These are phyloP conservation scores for Fusarium sp. DNA, from an alignment of 2,329 filamentous ascomycete genomes.

Conservation along the genomic window DNA sequence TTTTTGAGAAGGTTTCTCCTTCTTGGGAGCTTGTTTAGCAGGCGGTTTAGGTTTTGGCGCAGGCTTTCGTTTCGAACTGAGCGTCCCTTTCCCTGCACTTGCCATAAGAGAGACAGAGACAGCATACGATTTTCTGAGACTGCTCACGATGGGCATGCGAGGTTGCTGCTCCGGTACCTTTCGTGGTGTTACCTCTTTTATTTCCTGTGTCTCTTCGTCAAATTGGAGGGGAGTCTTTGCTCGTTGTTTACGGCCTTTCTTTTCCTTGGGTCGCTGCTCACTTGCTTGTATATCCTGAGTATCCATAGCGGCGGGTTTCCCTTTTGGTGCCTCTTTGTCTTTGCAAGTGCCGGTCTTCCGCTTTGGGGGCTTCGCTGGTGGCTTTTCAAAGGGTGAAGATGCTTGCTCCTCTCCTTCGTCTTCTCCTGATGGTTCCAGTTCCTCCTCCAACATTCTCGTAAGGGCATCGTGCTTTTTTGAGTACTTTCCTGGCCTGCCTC, in stretches of 20 bases:
- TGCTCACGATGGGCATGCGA: slow-evolving; percentile 23
- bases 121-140: slow-evolving; percentile 21
- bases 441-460: neutral
- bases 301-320: neutral
- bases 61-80: slow-evolving; percentile 1
- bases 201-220: slow-evolving; percentile 43
- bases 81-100: slow-evolving; percentile 14
- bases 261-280: slow-evolving; percentile 4
- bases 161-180: neutral
- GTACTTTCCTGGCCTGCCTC: neutral
- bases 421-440: neutral
- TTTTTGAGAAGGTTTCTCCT: neutral
- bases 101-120: slow-evolving; percentile 23
- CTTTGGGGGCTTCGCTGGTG: neutral
- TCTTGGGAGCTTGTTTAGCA: neutral
- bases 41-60: neutral
- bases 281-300: neutral
- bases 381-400: neutral
- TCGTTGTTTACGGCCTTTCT: slow-evolving; percentile 46
- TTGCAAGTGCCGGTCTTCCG: neutral
- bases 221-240: slow-evolving; percentile 48
- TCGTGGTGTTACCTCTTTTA: slow-evolving; percentile 25
- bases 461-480: neutral
- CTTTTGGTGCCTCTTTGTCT: neutral
- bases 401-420: neutral